Conservation (phyloP, 1,284 basidiomycete genomes). For the Cryptococcus sp. region DNA sequence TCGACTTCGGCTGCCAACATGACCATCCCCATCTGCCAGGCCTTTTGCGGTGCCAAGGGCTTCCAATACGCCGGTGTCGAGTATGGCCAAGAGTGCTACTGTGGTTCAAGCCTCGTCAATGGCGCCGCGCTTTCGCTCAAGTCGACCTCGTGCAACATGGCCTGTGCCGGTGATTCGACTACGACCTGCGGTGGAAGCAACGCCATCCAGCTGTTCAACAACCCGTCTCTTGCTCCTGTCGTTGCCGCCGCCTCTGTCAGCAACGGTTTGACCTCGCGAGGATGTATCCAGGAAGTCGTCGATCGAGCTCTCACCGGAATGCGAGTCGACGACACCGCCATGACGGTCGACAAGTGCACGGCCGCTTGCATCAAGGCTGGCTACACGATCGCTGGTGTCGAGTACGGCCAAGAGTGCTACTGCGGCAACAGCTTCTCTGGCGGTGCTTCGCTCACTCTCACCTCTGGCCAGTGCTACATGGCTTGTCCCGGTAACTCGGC, state of each 20-base stretch:
- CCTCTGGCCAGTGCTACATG: constrained; percentile 12
- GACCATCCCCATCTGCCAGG: constrained; percentile 22
- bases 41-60: constrained; percentile 4
- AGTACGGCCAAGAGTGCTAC: constrained; percentile 28
- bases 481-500: constrained; percentile 23
- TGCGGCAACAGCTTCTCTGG: constrained; percentile 14
- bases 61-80: constrained; percentile 10
- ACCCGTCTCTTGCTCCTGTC: constrained; percentile 29
- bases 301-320: constrained; percentile 6
- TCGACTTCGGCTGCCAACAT: constrained; percentile 12
- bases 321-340: background rate
- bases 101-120: background rate
- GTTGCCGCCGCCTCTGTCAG: background rate
- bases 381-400: constrained; percentile 7
- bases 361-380: constrained; percentile 2
- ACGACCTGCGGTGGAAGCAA: constrained; percentile 10
- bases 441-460: constrained; percentile 4
- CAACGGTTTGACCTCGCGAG: constrained; percentile 1
- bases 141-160: constrained; percentile 9
- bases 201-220: constrained; percentile 1
- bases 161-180: constrained; percentile 11
- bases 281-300: constrained; percentile 9
- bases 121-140: background rate
- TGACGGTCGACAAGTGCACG: constrained; percentile 26
- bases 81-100: constrained; percentile 10